Evolutionary conservation across 2,329 filamentous ascomycete species (phyloP).

Genomic region (Sporothrix luriei): DNA sequence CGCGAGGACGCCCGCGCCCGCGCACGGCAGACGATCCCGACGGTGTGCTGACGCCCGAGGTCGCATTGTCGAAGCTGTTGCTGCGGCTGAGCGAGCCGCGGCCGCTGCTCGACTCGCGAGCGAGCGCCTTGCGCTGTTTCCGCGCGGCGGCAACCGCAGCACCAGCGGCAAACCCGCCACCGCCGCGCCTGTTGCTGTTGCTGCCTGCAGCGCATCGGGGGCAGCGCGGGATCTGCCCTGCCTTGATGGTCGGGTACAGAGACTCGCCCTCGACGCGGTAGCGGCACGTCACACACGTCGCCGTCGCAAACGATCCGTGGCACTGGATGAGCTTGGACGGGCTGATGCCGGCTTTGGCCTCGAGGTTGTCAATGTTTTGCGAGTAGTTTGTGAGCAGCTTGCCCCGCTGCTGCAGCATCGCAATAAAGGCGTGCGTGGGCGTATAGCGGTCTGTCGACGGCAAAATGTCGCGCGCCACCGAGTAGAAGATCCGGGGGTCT

Average conservation of each 20-base stretch:
- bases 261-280: slow-evolving; percentile 71
- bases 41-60: slow-evolving; percentile 38
- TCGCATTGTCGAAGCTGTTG: slow-evolving; percentile 32
- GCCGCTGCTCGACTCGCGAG: slow-evolving; percentile 17
- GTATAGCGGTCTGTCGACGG: slow-evolving; percentile 79
- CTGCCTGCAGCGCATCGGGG: slow-evolving; percentile 65
- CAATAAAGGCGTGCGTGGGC: slow-evolving; percentile 92
- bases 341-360: slow-evolving; percentile 79
- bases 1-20: slow-evolving; percentile 31
- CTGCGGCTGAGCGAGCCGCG: slow-evolving; percentile 30
- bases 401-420: slow-evolving; percentile 79
- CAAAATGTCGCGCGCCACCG: slow-evolving; percentile 85
- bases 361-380: slow-evolving; percentile 97
- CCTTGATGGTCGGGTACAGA: slow-evolving; percentile 78
- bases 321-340: slow-evolving; percentile 88
- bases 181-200: slow-evolving; percentile 39
- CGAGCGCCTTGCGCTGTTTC: slow-evolving; percentile 45
- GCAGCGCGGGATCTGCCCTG: slow-evolving; percentile 76
- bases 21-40: slow-evolving; percentile 25
- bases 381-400: slow-evolving; percentile 97
- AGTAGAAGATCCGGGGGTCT: slow-evolving; percentile 86
- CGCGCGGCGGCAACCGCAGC: slow-evolving; percentile 18
- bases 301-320: slow-evolving; percentile 93
- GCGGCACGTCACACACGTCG: slow-evolving; percentile 81
- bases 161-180: background rate